Evolutionary conservation across 352 stramenopile species (phyloP), one percentile per base, ranked within the genome.

Genomic region (Aphanomyces cochlioides): DNA sequence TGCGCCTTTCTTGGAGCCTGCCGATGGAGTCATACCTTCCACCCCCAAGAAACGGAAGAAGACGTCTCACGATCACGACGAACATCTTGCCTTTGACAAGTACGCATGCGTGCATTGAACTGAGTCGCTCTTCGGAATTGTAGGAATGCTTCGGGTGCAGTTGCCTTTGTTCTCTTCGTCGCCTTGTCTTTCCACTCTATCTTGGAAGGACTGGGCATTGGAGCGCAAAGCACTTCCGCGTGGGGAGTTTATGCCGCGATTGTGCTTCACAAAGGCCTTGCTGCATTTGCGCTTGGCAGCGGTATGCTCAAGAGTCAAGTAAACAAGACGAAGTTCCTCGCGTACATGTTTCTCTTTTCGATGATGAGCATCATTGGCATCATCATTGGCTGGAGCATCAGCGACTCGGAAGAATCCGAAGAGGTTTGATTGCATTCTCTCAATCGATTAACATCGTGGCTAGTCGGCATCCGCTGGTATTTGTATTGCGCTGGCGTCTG

Each of bases 171-270:
- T 54, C 71, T 92, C 5, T 92, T 92, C 67, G 72, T 90, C 41
- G 85, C 85, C 19, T 77, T 92, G 15, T 90, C 83, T 34, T 92
- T 92, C 78, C 85, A 92, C 72, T 92, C 85, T 50, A 83, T 92
- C 41, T 74, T 92, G 3, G 85, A 92, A 67, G 85, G 85, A 15
- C 73, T 92, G 8, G 85, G 85, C 48, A 89, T 92, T 69, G 85
- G 85, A 17, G 85, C 85, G 4, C 85, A 92, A 70, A 82, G 63
- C 6, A 77, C 81, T 54, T 81, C 85, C 34, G 85, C 85, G 34
- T 92, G 85, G 85, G 83, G 83, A 15, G 85, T 92, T 1, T 90
- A 90, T 67, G 47, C 89, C 43, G 85, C 85, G 5, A 92, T 92
- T 67, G 70, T 92, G 19, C 77, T 90, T 69, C 85, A 92, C 77